These are phyloP conservation scores for Daldinia sp. DNA, from an alignment of 2,329 filamentous ascomycete genomes.

Conservation along the genomic window DNA sequence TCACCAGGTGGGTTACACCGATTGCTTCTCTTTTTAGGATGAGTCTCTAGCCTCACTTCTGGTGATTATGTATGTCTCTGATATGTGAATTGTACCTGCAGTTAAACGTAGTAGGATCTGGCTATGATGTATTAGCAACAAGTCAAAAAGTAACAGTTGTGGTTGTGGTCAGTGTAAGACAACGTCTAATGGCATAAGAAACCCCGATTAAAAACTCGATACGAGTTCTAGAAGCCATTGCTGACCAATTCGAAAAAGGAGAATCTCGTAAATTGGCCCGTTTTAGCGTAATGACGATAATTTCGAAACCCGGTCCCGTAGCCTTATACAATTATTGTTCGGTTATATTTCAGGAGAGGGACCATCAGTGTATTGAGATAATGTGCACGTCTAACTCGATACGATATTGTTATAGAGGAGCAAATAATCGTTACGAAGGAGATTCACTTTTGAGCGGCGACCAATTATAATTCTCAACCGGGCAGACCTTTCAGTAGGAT, in stretches of 20 bases:
- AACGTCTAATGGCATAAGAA: neutral
- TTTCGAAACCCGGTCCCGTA: conserved; percentile 5
- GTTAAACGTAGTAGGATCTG: conserved; percentile 9
- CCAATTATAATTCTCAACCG: conserved; percentile 22
- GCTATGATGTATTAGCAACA: neutral
- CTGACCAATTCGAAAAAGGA: conserved; percentile 8
- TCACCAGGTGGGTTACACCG: conserved; percentile 5
- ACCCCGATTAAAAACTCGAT: neutral
- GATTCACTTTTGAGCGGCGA: neutral
- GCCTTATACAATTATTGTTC: neutral
- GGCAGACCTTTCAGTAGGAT: conserved; percentile 23
- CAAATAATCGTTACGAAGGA: conserved; percentile 7
- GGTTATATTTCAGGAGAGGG: neutral
- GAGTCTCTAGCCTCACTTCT: neutral
- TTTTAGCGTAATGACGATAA: neutral
- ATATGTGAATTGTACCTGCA: conserved; percentile 28
- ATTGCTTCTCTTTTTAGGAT: neutral
- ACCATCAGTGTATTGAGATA: neutral
- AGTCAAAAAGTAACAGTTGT: conserved; percentile 15
- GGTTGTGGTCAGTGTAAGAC: neutral
- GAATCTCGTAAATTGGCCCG: conserved; percentile 1
- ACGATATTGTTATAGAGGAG: neutral
- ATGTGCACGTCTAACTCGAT: neutral
- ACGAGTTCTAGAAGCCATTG: neutral
- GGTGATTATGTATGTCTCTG: neutral